phyloP scores from a whole-genome alignment of 345 rosid species.

The Eucalyptus cloeziana region DNA sequence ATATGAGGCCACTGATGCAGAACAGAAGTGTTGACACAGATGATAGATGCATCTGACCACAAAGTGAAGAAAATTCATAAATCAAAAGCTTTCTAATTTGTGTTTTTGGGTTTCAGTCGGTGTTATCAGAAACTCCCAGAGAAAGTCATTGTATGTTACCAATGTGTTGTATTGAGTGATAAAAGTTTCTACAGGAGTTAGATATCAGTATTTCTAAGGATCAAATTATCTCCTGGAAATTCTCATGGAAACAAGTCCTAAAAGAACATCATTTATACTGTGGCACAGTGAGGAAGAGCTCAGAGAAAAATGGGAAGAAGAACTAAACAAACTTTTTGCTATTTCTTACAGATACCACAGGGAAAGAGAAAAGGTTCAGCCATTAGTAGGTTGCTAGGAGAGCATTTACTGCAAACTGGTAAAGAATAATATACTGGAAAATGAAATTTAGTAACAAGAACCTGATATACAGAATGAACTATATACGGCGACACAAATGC shows the following conservation, averaged over 20 bases:
- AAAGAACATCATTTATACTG: background rate
- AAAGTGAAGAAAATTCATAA: background rate
- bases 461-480: background rate
- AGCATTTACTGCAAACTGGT: background rate
- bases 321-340: background rate
- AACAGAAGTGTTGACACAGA: background rate
- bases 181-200: background rate
- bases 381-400: background rate
- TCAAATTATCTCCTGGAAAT: background rate
- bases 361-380: background rate
- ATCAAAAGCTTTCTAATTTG: background rate
- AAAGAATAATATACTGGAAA: background rate
- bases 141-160: background rate
- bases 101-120: background rate
- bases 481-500: background rate
- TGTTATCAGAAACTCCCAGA: background rate
- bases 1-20: background rate
- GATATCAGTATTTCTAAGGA: background rate
- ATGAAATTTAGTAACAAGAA: background rate
- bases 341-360: background rate
- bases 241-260: background rate
- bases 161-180: background rate
- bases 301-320: background rate
- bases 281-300: background rate
- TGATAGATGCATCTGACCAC: background rate